These are phyloP conservation scores for Dioscorea alata DNA, from an alignment of 106 monocot genomes.

Conservation along the genomic window DNA sequence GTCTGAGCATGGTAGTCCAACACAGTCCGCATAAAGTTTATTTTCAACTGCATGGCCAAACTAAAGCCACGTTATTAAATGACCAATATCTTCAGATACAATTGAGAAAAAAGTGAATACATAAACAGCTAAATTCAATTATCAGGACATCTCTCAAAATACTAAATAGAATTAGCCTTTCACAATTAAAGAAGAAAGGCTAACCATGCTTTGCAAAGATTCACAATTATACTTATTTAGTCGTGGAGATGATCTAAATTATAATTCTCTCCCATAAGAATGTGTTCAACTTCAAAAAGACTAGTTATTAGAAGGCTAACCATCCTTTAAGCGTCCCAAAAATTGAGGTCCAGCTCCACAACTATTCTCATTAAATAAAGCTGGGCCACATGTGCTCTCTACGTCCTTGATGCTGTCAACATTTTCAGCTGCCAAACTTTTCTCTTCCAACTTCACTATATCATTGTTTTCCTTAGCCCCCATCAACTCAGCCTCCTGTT, in stretches of 20 bases:
- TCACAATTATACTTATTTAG: no score
- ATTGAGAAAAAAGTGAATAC: no score
- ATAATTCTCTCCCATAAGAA: not conserved
- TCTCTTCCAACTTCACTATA: not conserved
- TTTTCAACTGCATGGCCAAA: constrained; percentile 17
- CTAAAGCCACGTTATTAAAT: not conserved
- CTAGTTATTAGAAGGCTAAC: constrained; percentile 9
- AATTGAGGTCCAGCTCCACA: not conserved
- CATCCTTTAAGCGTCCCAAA: constrained; percentile 3
- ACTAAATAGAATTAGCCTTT: no score
- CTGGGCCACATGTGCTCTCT: constrained; percentile 4
- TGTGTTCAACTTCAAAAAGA: not conserved
- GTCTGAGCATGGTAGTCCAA: constrained; percentile 11
- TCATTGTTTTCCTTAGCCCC: constrained; percentile 1
- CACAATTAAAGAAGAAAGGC: no score
- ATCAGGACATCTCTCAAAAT: no score
- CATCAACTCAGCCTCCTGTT: not conserved
- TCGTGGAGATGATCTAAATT: no score
- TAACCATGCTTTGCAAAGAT: no score
- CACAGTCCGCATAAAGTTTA: constrained; percentile 15
- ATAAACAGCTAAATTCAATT: no score
- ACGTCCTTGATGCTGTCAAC: not conserved
- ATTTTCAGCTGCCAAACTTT: not conserved
- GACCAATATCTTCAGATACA: no score
- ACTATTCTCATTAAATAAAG: constrained; percentile 1